phyloP scores from a whole-genome alignment of 1,139 yeast species.

The Sugiyamaella paludigena region DNA sequence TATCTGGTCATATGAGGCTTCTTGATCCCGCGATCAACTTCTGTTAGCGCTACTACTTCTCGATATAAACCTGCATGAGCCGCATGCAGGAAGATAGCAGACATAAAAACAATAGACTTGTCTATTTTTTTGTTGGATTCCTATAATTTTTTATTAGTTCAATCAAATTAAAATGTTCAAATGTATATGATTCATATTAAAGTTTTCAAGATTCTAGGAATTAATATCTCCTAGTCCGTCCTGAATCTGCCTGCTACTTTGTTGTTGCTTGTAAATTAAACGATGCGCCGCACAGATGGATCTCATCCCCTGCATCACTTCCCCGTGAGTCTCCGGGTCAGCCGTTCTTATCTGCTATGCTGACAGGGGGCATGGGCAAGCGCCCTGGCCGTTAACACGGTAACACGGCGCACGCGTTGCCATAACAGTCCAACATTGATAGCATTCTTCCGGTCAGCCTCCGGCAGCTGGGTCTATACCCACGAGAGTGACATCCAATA shows the following conservation, averaged over 20 bases:
- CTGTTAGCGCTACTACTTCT: neutral
- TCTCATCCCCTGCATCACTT: slow-evolving; percentile 10
- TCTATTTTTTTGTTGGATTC: neutral
- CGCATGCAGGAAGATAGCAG: too few relatives aligned
- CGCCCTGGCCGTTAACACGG: too few relatives aligned
- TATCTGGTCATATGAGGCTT: too few relatives aligned
- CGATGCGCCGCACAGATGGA: slow-evolving; percentile 9
- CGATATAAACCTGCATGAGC: too few relatives aligned
- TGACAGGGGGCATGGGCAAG: slow-evolving; percentile 8
- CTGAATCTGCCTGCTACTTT: neutral
- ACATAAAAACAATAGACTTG: too few relatives aligned
- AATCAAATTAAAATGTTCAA: neutral
- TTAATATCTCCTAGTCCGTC: neutral
- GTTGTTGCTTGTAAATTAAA: neutral
- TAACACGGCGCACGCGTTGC: too few relatives aligned
- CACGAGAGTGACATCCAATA: too few relatives aligned
- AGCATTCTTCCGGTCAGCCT: too few relatives aligned
- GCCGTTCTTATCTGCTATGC: neutral
- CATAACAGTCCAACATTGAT: too few relatives aligned
- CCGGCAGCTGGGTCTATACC: too few relatives aligned
- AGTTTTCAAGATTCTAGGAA: neutral
- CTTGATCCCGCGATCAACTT: slow-evolving; percentile 2
- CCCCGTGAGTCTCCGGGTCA: slow-evolving; percentile 10
- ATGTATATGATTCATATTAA: neutral
- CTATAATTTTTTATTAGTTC: neutral